Conservation (phyloP, 192 early-diverging fungal species). For the Cetraspora pellucida region DNA sequence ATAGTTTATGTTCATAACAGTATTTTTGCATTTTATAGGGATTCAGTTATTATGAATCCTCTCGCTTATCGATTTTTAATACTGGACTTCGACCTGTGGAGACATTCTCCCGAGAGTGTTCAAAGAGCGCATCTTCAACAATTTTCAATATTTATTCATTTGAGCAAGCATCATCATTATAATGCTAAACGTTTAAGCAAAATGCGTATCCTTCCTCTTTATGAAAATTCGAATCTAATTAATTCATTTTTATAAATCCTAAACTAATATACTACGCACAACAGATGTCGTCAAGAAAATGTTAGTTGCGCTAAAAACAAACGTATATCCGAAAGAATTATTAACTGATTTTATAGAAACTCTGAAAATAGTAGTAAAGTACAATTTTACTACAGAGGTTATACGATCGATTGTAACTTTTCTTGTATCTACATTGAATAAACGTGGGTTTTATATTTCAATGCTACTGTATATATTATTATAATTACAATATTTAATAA, state of each 20-base stretch:
- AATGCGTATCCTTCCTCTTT: conserved; percentile 52
- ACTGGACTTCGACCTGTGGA: conserved; percentile 73
- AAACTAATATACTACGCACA: background rate
- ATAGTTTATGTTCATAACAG: conserved; percentile 18
- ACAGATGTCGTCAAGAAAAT: conserved; percentile 67
- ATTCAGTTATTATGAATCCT: conserved; percentile 67
- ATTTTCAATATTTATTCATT: conserved; percentile 59
- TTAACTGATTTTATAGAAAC: conserved; percentile 54
- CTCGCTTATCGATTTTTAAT: conserved; percentile 64
- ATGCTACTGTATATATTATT: background rate
- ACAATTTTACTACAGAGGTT: conserved; percentile 61
- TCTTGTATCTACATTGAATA: conserved; percentile 62
- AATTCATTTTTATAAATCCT: background rate
- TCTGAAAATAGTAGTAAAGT: conserved; percentile 56
- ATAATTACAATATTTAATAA: background rate
- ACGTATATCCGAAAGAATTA: conserved; percentile 59
- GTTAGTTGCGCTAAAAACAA: conserved; percentile 58
- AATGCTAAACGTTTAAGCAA: conserved; percentile 61
- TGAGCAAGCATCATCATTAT: conserved; percentile 55
- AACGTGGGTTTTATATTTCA: conserved; percentile 40
- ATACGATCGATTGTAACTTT: conserved; percentile 63
- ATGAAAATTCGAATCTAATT: background rate
- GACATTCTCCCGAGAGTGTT: conserved; percentile 52
- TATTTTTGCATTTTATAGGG: conserved; percentile 37
- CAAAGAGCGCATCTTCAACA: conserved; percentile 64